Base-by-base conservation (phyloP, 441 rosid genomes). In the Cnidoscolus chayamansa region DNA sequence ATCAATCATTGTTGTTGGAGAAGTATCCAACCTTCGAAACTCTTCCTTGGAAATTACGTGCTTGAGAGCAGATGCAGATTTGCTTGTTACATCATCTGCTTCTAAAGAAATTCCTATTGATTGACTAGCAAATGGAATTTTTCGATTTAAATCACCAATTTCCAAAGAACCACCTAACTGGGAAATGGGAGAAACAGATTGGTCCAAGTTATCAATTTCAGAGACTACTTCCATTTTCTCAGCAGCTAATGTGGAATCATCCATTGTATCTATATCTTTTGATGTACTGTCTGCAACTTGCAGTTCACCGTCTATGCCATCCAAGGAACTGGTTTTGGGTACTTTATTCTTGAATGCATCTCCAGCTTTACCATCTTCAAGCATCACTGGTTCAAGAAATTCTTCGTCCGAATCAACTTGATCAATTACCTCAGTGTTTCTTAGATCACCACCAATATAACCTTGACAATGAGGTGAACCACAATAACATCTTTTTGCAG, bases 361-460 rank as follows among this genome's bases (percentile, higher is more conserved):
- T 75, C 80, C 74, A 59, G 65, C 61, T 77, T 79, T 78, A 67
- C 84, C 86, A 67, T 79, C 77, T 76, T 87, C 91, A 74, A 81
- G 79, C 96, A 90, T 93, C 76, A 87, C 79, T 58, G 97, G 97
- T 82, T 96, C 99, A 69, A 90, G 91, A 87, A 81, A 93, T 83
- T 96, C 99, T 82, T 91, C 99, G 86, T 96, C 98, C 62, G 99
- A 96, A 83, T 96, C 99, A 82, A 91, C 94, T 79, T 93, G 94
- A 77, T 86, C 87, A 72, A 91, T 81, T 73, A 87, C 84, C 81
- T 93, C 99, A 72, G 88, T 79, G 72, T 81, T 85, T 59, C 84
- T 82, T 55, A 89, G 95, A 89, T 95, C 98, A 76, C 99, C 97
- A 58, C 99, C 99, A 72, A 96, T 93, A 80, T 96, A 93, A 66